Percentiles rank a stretch among this genome's conserved stretches.
Conservation (phyloP, 2,329 filamentous ascomycete genomes). For the Beauveria asiatica region DNA sequence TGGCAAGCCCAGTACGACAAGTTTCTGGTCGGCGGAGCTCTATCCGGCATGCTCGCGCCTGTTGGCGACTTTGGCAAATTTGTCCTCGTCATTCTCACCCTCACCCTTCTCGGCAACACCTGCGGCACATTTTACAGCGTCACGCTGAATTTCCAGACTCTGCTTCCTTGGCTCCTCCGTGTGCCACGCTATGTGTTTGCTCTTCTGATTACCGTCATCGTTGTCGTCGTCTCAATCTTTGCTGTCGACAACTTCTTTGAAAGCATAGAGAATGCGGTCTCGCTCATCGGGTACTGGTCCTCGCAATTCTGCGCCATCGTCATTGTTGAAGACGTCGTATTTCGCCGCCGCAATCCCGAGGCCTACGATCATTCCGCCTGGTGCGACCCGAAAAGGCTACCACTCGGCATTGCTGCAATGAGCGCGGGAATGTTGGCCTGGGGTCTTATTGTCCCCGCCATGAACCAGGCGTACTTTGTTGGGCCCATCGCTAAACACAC, state of each 20-base stretch:
- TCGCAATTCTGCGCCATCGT: conserved; percentile 45
- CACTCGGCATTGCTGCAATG: conserved; percentile 39
- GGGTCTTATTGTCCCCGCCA: conserved; percentile 48
- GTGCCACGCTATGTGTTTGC: conserved; percentile 51
- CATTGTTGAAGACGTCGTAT: conserved; percentile 38
- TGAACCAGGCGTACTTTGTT: conserved; percentile 53
- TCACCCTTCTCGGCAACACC: conserved; percentile 51
- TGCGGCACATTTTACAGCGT: conserved; percentile 53
- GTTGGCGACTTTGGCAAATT: conserved; percentile 55
- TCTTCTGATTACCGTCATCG: conserved; percentile 47
- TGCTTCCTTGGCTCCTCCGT: conserved; percentile 46
- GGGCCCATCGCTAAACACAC: conserved; percentile 51
- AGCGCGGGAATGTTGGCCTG: conserved; percentile 37
- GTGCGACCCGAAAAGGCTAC: conserved; percentile 37
- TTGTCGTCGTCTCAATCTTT: conserved; percentile 49
- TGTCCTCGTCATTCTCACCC: conserved; percentile 48
- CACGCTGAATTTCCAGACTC: conserved; percentile 56
- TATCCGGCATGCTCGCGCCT: conserved; percentile 50
- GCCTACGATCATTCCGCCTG: conserved; percentile 39
- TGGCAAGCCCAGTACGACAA: conserved; percentile 47
- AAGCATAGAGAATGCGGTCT: conserved; percentile 48
- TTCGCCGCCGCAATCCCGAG: conserved; percentile 35
- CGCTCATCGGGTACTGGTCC: conserved; percentile 51
- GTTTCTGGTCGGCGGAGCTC: conserved; percentile 48
- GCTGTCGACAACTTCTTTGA: conserved; percentile 49